phyloP scores from a whole-genome alignment of 164 flowering plant species.

The Akebia trifoliata region DNA sequence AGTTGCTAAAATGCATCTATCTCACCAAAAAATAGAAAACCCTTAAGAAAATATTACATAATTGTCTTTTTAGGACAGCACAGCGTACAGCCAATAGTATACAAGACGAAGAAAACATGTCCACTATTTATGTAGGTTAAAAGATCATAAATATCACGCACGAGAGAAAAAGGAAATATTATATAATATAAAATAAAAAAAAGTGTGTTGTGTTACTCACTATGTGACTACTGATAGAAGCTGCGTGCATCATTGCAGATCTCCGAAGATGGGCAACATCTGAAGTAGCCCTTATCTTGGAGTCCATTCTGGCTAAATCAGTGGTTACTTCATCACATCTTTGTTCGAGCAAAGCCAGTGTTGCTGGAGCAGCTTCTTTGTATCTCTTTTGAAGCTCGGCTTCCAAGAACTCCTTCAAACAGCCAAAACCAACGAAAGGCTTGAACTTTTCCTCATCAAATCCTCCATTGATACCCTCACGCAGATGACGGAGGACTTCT shows the following conservation, averaged over 20 bases:
- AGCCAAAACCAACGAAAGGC: conserved; percentile 73
- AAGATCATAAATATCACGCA: background rate
- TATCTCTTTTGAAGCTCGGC: conserved; percentile 89
- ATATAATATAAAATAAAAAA: no score
- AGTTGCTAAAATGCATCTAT: no score
- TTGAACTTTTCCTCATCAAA: conserved; percentile 88
- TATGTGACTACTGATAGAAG: conserved; percentile 82
- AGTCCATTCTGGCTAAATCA: conserved; percentile 59
- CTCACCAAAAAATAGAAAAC: no score
- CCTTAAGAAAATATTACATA: no score
- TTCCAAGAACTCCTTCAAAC: conserved; percentile 78
- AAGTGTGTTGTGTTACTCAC: conserved; percentile 29
- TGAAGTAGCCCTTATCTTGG: conserved; percentile 78
- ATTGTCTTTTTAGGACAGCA: no score
- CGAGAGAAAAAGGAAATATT: background rate
- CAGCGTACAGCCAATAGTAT: no score
- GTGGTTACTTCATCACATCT: conserved; percentile 70
- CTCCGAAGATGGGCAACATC: conserved; percentile 83
- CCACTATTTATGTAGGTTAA: no score
- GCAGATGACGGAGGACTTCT: conserved; percentile 66
- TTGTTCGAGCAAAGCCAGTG: conserved; percentile 92
- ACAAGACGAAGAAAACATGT: no score
- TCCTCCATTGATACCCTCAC: conserved; percentile 82
- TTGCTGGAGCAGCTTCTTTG: conserved; percentile 95
- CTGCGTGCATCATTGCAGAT: conserved; percentile 85